Evolutionary conservation across 441 rosid genomes (phyloP), one percentile per base, ranked within the genome.

Genomic region (Populus hybrid): DNA sequence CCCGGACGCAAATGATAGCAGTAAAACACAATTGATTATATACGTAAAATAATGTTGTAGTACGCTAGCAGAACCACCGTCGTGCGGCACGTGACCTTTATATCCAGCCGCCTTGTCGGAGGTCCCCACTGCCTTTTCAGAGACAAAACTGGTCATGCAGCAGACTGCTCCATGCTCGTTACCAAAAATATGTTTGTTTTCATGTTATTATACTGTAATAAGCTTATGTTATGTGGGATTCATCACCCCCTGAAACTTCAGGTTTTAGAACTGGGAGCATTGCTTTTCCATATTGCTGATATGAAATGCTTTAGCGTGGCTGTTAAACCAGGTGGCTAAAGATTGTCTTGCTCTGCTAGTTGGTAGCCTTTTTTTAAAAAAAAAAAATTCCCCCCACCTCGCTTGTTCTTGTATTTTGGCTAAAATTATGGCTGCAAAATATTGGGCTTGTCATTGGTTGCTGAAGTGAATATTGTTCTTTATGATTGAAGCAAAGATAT

Each of bases 251-350:
- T 50, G 72, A 65, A 64, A 45, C 24, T 76, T 70, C 29, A 21
- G 29, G 63, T 40, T 20, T 50, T 26, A 26, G 75, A 45, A 45
- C 9, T 23, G 73, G 38, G 35, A 21, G 24, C 14, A 31, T 59
- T 38, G 31, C n/a, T 18, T 70, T 36, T 21, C 31, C 42, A 73
- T 65, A 26, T 69, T 42, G 64, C 56, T 65, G 69, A 77, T 53
- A 77, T 73, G 83, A 77, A 77, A 77, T 82, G 76, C 68, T 77
- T 80, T 69, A 65, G 77, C 71, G 40, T 33, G 42, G 69, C 56
- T 59, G 45, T 75, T 28, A 68, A 70, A 23, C 61, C 79, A 79
- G 86, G 82, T 82, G 68, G 74, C 72, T 68, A 71, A 53, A 66
- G 64, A 11, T 20, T 59, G n/a, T 26, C 33, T 24, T 72, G 63